Evolutionary conservation across 1,139 yeast genomes (phyloP).

Genomic region (Blastobotrys proliferans): DNA sequence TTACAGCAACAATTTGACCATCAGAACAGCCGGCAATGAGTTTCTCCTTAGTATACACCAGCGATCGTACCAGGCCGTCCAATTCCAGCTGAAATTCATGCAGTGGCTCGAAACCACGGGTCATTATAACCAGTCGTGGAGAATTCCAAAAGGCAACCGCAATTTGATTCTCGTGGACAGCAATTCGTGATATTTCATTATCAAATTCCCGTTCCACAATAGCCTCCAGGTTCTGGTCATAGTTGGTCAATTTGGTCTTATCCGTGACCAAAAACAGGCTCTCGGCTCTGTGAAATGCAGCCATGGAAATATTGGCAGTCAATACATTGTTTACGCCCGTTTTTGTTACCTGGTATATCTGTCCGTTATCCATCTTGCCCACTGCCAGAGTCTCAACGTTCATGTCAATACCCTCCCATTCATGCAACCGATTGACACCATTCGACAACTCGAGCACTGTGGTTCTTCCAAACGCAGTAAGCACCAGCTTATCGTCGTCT

Average conservation of each 20-base stretch:
- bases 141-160: slow-evolving; percentile 4
- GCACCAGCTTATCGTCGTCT: neutral
- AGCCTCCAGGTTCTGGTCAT: neutral
- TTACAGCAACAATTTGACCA: too few species aligned
- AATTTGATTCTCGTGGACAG: neutral
- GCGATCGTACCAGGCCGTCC: neutral
- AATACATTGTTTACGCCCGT: neutral
- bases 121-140: neutral
- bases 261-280: neutral
- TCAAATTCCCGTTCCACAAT: neutral
- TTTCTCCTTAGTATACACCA: neutral
- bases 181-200: slow-evolving; percentile 1
- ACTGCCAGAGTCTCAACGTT: slow-evolving; percentile 2
- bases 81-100: neutral
- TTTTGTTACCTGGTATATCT: neutral
- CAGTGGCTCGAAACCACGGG: neutral
- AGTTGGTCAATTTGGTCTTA: neutral
- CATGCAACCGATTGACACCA: neutral
- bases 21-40: neutral
- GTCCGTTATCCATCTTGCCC: neutral
- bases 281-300: neutral
- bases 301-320: neutral
- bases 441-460: neutral
- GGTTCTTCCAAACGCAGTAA: slow-evolving; percentile 2
- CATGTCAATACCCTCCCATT: neutral